Conservation (phyloP, 805 yeast genomes). For the Myxozyma melibiosi region DNA sequence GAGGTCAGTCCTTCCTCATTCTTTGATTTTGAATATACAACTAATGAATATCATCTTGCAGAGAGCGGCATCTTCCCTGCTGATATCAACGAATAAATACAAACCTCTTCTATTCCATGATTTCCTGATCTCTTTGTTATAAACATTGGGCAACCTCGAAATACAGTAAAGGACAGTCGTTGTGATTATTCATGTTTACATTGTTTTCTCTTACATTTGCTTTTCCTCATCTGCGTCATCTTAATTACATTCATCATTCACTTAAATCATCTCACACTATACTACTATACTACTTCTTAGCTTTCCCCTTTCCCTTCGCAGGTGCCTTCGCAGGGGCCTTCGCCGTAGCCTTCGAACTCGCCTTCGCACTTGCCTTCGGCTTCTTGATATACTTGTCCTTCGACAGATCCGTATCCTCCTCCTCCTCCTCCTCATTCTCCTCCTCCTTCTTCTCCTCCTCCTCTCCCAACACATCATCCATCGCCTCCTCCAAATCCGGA, state of each 20-base stretch:
- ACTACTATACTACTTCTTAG: background rate
- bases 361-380: slow-evolving; percentile 45
- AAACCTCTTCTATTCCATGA: too few species aligned
- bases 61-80: slow-evolving; percentile 38
- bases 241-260: background rate
- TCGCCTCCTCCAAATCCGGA: slow-evolving; percentile 70
- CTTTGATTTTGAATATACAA: background rate
- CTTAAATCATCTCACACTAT: slow-evolving; percentile 77
- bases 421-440: slow-evolving; percentile 42
- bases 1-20: slow-evolving; percentile 36
- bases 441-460: slow-evolving; percentile 49
- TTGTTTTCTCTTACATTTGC: too few species aligned
- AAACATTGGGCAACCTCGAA: too few species aligned
- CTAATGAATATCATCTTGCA: slow-evolving; percentile 1
- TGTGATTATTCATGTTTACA: too few species aligned
- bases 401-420: slow-evolving; percentile 49
- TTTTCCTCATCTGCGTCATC: too few species aligned
- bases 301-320: slow-evolving; percentile 15
- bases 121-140: too few species aligned
- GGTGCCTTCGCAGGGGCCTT: slow-evolving; percentile 25
- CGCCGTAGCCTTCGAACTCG: slow-evolving; percentile 31
- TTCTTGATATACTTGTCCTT: slow-evolving; percentile 67
- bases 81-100: slow-evolving; percentile 21
- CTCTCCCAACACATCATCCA: slow-evolving; percentile 54
- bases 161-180: too few species aligned